phyloP scores from a whole-genome alignment of 148 eudicot genomes.

The Polygonum maritimum region DNA sequence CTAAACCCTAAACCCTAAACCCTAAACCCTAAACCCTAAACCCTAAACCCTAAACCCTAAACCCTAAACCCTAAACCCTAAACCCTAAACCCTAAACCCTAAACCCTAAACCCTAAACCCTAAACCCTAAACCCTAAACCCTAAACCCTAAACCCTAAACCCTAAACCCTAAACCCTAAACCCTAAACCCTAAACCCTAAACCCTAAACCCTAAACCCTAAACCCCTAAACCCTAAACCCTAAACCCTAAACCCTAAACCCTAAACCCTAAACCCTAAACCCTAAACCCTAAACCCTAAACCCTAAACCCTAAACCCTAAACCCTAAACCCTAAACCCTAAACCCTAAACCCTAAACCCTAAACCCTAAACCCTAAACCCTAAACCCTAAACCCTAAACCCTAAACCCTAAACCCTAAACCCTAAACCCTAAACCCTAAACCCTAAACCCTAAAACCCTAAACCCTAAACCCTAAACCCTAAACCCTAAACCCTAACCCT shows the following conservation, averaged over 20 bases:
- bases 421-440: background rate
- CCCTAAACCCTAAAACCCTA: background rate
- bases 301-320: background rate
- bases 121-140: slow-evolving; percentile 9
- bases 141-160: slow-evolving; percentile 17
- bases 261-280: slow-evolving; percentile 4
- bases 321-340: background rate
- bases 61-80: slow-evolving; percentile 14
- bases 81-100: slow-evolving; percentile 12
- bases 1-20: background rate
- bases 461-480: background rate
- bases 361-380: background rate
- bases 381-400: background rate
- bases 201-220: background rate
- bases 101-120: slow-evolving; percentile 15
- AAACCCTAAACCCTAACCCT: background rate
- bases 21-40: background rate
- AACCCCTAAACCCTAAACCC: slow-evolving; percentile 15
- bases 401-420: background rate
- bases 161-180: slow-evolving; percentile 13
- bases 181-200: background rate
- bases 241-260: slow-evolving; percentile 10
- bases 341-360: background rate
- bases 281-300: background rate
- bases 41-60: background rate